These are phyloP conservation scores for Singerocomus inundabilis DNA, from an alignment of 1,284 basidiomycete genomes.

Conservation along the genomic window DNA sequence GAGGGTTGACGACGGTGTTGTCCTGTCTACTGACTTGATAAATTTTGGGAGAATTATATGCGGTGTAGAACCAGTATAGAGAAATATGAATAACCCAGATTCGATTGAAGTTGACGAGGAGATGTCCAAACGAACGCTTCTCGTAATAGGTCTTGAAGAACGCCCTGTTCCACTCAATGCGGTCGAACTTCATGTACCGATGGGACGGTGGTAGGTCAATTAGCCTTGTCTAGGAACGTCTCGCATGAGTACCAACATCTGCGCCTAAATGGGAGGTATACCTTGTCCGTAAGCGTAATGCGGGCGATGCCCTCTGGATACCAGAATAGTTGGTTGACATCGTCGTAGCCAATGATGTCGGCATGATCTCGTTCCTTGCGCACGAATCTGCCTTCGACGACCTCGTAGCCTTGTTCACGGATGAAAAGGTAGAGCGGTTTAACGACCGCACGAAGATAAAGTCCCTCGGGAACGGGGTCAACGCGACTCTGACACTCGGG, in stretches of 20 bases:
- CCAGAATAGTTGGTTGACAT: constrained; percentile 99
- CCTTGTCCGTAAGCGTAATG: constrained; percentile 88
- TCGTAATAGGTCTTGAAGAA: constrained; percentile 99
- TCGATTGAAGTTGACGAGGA: constrained; percentile 97
- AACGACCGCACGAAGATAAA: constrained; percentile 89
- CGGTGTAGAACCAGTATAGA: constrained; percentile 92
- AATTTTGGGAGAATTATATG: constrained; percentile 88
- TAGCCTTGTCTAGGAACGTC: constrained; percentile 64
- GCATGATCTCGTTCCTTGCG: constrained; percentile 92
- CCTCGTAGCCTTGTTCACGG: constrained; percentile 97
- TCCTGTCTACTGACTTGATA: constrained; percentile 46
- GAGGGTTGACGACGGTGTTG: constrained; percentile 46
- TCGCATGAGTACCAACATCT: constrained; percentile 2
- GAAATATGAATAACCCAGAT: constrained; percentile 96
- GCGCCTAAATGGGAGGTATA: constrained; percentile 30
- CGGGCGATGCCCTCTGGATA: constrained; percentile 98
- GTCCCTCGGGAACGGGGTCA: constrained; percentile 92
- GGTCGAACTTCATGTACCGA: constrained; percentile 93
- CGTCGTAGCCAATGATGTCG: constrained; percentile 97
- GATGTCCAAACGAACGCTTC: constrained; percentile 90
- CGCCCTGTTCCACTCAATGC: constrained; percentile 90
- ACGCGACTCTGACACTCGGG: constrained; percentile 96
- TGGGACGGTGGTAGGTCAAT: constrained; percentile 87
- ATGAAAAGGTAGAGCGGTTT: constrained; percentile 98
- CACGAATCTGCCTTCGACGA: constrained; percentile 94